Conservation (phyloP, 2,329 filamentous ascomycete genomes). For the Alternaria arborescens region DNA sequence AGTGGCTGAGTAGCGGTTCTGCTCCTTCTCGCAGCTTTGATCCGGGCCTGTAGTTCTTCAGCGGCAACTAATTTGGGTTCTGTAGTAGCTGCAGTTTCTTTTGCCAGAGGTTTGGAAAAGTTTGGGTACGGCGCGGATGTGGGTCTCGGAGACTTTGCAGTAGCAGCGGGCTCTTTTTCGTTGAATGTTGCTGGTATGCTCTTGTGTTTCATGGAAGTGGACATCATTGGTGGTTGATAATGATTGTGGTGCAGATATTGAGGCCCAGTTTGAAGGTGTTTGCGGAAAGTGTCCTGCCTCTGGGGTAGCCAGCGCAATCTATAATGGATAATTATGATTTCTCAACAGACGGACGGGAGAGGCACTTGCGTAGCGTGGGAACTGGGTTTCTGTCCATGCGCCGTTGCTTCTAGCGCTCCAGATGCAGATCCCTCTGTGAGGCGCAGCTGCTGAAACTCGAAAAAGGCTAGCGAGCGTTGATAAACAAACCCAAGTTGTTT, state of each 20-base stretch:
- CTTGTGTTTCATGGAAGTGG: conserved; percentile 44
- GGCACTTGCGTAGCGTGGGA: conserved; percentile 22
- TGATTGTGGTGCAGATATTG: not conserved
- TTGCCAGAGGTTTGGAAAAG: conserved; percentile 13
- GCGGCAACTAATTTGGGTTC: conserved; percentile 21
- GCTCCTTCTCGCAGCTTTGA: conserved; percentile 29
- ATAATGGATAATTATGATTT: conserved; percentile 19
- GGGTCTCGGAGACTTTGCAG: conserved; percentile 24
- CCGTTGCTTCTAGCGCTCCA: conserved; percentile 15
- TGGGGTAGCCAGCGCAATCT: conserved; percentile 17
- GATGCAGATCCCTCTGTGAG: conserved; percentile 9
- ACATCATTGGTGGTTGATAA: conserved; percentile 31
- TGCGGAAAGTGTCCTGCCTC: conserved; percentile 1
- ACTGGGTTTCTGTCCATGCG: conserved; percentile 22
- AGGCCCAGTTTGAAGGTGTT: not conserved
- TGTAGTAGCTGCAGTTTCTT: not conserved
- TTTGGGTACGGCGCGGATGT: conserved; percentile 33
- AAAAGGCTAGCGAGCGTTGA: conserved; percentile 18
- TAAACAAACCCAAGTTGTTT: conserved; percentile 15
- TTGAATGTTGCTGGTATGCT: conserved; percentile 40
- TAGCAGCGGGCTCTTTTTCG: conserved; percentile 32
- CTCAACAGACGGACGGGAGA: conserved; percentile 23
- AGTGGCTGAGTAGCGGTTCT: conserved; percentile 17
- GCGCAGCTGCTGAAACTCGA: conserved; percentile 8
- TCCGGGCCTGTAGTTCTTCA: conserved; percentile 30